phyloP scores from a whole-genome alignment of 148 eudicot genomes.

The Hydrangea macrophylla region DNA sequence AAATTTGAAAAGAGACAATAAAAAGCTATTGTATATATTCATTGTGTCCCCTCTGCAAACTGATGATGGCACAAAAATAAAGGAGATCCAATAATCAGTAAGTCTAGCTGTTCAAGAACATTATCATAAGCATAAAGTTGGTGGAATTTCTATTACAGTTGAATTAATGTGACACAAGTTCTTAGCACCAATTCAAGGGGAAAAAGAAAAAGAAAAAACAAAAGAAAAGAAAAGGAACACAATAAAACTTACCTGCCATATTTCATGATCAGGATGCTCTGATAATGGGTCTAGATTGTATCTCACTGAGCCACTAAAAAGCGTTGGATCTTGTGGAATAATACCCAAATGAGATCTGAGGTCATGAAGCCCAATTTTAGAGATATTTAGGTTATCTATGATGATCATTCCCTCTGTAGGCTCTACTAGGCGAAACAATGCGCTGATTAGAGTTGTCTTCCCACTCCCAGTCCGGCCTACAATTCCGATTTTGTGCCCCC shows the following conservation, averaged over 20 bases:
- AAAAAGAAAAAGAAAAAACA: too few relatives aligned
- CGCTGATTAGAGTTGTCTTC: conserved; percentile 47
- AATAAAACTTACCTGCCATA: conserved; percentile 42
- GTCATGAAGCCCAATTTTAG: conserved; percentile 53
- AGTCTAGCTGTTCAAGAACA: neutral
- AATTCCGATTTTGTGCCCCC: conserved; percentile 48
- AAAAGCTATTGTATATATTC: too few relatives aligned
- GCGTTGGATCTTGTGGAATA: conserved; percentile 55
- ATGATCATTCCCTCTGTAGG: conserved; percentile 45
- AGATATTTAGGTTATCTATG: conserved; percentile 39
- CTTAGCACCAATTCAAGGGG: too few relatives aligned
- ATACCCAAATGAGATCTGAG: conserved; percentile 49
- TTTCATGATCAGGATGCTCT: conserved; percentile 43
- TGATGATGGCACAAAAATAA: too few relatives aligned
- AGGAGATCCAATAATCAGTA: too few relatives aligned
- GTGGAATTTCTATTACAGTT: neutral
- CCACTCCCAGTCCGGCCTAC: conserved; percentile 65
- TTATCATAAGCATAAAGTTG: neutral
- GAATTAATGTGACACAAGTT: too few relatives aligned
- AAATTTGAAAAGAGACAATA: too few relatives aligned
- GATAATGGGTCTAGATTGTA: conserved; percentile 53
- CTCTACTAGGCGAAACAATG: conserved; percentile 55
- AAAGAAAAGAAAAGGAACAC: too few relatives aligned
- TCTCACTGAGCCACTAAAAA: conserved; percentile 44
- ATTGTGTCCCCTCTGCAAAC: too few relatives aligned